phyloP scores from a whole-genome alignment of 2,329 filamentous ascomycete genomes.

The Penicillium sp. region DNA sequence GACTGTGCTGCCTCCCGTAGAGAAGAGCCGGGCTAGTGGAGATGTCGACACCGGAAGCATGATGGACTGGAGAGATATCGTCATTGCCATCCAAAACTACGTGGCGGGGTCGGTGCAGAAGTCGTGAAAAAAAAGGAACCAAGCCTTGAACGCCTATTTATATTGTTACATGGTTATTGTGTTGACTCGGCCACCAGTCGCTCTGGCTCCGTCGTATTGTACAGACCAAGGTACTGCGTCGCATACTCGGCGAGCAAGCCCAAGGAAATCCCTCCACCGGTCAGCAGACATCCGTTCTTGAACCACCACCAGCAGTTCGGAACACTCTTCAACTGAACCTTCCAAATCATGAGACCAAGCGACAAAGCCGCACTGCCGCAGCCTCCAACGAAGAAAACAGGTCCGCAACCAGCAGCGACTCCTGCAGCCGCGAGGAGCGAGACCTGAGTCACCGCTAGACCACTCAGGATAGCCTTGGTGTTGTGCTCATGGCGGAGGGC shows the following conservation, averaged over 20 bases:
- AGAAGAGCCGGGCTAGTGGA: constrained; percentile 80
- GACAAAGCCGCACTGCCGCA: constrained; percentile 58
- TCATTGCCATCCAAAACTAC: constrained; percentile 59
- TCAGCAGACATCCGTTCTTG: constrained; percentile 61
- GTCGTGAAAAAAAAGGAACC: background rate
- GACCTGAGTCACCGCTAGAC: constrained; percentile 43
- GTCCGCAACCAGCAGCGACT: constrained; percentile 54
- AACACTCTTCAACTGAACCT: constrained; percentile 57
- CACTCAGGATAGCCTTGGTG: constrained; percentile 46
- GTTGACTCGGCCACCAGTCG: constrained; percentile 6
- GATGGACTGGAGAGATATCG: constrained; percentile 76
- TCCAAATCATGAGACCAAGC: constrained; percentile 60
- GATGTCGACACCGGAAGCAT: constrained; percentile 81
- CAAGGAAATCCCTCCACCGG: constrained; percentile 58
- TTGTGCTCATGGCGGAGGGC: constrained; percentile 51
- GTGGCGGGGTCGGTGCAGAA: constrained; percentile 10
- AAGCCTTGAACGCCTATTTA: background rate
- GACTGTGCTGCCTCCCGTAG: constrained; percentile 69
- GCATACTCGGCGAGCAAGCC: constrained; percentile 59
- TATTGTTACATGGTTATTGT: constrained; percentile 12
- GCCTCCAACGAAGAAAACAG: constrained; percentile 58
- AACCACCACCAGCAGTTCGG: constrained; percentile 66
- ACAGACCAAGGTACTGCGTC: constrained; percentile 30
- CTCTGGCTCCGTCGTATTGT: constrained; percentile 18
- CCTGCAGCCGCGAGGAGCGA: constrained; percentile 46